Percentiles rank a stretch among this genome's conserved stretches.
These are phyloP conservation scores for Penicillium psychrosexuale DNA, from an alignment of 2,329 filamentous ascomycete genomes.

Conservation along the genomic window DNA sequence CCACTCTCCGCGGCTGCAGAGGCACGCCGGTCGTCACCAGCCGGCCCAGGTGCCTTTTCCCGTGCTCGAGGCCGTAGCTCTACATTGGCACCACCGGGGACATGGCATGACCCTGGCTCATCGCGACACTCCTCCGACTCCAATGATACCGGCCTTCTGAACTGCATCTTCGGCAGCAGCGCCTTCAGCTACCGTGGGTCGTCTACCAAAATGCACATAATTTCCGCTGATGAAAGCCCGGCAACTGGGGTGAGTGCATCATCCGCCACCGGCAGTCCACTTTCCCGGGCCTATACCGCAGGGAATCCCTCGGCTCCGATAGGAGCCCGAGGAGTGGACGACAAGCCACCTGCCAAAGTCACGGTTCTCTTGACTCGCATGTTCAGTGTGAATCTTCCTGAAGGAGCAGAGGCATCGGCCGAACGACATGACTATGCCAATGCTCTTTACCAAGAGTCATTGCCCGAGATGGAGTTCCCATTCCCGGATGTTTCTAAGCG, in stretches of 20 bases:
- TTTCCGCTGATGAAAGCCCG: slow-evolving; percentile 43
- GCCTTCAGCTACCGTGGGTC: slow-evolving; percentile 57
- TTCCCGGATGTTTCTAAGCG: slow-evolving; percentile 41
- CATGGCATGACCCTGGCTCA: slow-evolving; percentile 34
- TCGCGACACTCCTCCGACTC: slow-evolving; percentile 45
- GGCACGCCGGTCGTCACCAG: slow-evolving; percentile 32
- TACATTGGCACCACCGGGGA: slow-evolving; percentile 40
- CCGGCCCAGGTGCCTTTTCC: slow-evolving; percentile 39
- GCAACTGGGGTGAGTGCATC: slow-evolving; percentile 24
- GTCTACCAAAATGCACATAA: slow-evolving; percentile 60
- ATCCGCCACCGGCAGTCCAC: slow-evolving; percentile 32
- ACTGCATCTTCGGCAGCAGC: slow-evolving; percentile 60
- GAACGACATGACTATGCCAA: slow-evolving; percentile 35
- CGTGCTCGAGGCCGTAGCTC: slow-evolving; percentile 46
- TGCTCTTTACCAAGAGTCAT: slow-evolving; percentile 33
- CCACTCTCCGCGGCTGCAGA: slow-evolving; percentile 33
- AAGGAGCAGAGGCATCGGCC: slow-evolving; percentile 39
- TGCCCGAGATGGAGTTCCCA: slow-evolving; percentile 36
- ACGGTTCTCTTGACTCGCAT: slow-evolving; percentile 58
- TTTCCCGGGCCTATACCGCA: slow-evolving; percentile 40
- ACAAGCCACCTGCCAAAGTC: slow-evolving; percentile 45
- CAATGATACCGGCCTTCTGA: slow-evolving; percentile 52
- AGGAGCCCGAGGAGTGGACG: slow-evolving; percentile 26
- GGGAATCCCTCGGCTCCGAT: slow-evolving; percentile 33
- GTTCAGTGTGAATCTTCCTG: slow-evolving; percentile 56